These are phyloP conservation scores for carrot (Daucus carota) DNA, from an alignment of 129 eudicot species.

Conservation along the genomic window DH1_v3.0 NC_030382.2:48543501-48544000, in stretches of 20 bases:
- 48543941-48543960: slow-evolving; percentile 57
- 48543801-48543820: slow-evolving; percentile 7
- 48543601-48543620: neutral
- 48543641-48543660: slow-evolving; percentile 72
- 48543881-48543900: slow-evolving; percentile 65
- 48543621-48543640: neutral
- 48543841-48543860: neutral
- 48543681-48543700: slow-evolving; percentile 99
- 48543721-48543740: slow-evolving; percentile 73
- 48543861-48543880: slow-evolving; percentile 53
- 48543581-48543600: neutral
- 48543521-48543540: neutral
- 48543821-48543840: slow-evolving; percentile 5
- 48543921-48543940: slow-evolving; percentile 53
- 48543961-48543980: slow-evolving; percentile 58
- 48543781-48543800: slow-evolving; percentile 74
- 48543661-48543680: slow-evolving; percentile 91
- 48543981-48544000: slow-evolving; percentile 91
- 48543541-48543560: neutral
- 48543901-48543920: slow-evolving; percentile 91
- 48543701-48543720: slow-evolving; percentile 75
- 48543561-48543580: neutral
- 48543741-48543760: slow-evolving; percentile 95
- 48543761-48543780: slow-evolving; percentile 71
- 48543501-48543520: neutral